Evolutionary conservation across 2,329 filamentous ascomycete species (phyloP).

Genomic region (Apiospora malaysiana): DNA sequence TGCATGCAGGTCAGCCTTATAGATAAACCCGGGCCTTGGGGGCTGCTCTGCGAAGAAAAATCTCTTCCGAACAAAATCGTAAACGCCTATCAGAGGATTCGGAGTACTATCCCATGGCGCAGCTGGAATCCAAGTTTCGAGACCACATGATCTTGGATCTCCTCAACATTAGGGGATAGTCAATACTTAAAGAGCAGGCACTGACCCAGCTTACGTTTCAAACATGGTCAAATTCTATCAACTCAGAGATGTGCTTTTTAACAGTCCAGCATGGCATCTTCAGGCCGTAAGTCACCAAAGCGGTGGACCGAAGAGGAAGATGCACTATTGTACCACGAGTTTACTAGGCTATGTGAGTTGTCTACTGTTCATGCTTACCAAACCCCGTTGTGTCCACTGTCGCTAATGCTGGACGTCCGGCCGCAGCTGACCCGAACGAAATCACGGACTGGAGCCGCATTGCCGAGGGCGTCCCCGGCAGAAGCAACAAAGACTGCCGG

Average conservation of each 20-base stretch:
- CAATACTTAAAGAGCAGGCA: not conserved
- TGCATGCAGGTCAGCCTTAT: not conserved
- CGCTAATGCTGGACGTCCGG: not conserved
- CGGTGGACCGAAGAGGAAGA: conserved; percentile 18
- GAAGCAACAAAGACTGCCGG: conserved; percentile 51
- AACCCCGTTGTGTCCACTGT: not conserved
- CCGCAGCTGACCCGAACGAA: not conserved
- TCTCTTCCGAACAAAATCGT: not conserved
- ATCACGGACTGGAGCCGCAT: conserved; percentile 42
- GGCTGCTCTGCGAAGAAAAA: not conserved
- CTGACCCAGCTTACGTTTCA: not conserved
- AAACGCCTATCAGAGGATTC: conserved; percentile 1
- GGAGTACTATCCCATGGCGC: not conserved
- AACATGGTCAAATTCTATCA: not conserved
- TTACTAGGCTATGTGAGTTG: not conserved
- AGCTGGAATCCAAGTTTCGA: not conserved
- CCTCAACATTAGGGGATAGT: not conserved
- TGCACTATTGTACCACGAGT: not conserved
- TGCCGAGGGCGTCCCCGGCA: conserved; percentile 43
- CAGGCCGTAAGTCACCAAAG: conserved; percentile 15
- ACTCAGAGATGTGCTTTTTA: not conserved
- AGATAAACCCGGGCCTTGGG: not conserved
- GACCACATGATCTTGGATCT: not conserved
- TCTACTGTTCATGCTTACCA: not conserved
- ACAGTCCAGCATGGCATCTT: not conserved